Base-by-base conservation (phyloP, 2,329 filamentous ascomycete genomes). In the Clonostachys sp. region DNA sequence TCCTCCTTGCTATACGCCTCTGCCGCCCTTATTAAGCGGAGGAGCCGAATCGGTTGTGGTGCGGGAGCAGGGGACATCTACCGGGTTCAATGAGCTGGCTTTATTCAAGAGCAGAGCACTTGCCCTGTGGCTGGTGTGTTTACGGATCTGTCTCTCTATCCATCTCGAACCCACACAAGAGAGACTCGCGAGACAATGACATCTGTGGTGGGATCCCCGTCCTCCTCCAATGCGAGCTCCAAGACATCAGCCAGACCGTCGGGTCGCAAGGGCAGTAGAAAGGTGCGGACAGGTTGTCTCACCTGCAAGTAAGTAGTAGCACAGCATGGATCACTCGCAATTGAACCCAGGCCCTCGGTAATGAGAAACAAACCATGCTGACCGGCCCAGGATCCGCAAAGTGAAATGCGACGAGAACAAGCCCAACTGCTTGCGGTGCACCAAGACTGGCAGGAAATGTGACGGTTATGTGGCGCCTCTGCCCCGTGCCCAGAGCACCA, bases 351-450 rank as follows among this genome's bases (percentile, higher is more conserved):
- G 48, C 20, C 8, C 13, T 42, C n/a, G 9, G 41, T 20, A 42
- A 20, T 30, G 24, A 30, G 17, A 12, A 36, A 17, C 34, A 12
- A 36, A 12, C 34, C 7, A 18, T 13, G 36, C 13, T 40, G 44
- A 40, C 14, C 20, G 24, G 14, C 34, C 17, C 46, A 80, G 76
- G 60, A 70, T 77, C 34, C 73, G 77, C 45, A 75, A 77, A 48
- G 72, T 81, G 46, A 81, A 81, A 57, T 82, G 78, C 57, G 77
- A 80, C 51, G 78, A 81, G 60, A 63, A 60, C 16, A 78, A 75
- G 48, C 78, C 78, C 2, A 63, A 60, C 38, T 83, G 79, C 53
- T 60, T 70, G 35, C 72, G 75, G 48, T 82, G 78, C 55, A 70
- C 68, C 34, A 75, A 72, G 48, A 80, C 78, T 4, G 77, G 78